These are phyloP conservation scores for Coniochaeta sp. DNA, from an alignment of 2,329 filamentous ascomycete species.

Conservation along the genomic window DNA sequence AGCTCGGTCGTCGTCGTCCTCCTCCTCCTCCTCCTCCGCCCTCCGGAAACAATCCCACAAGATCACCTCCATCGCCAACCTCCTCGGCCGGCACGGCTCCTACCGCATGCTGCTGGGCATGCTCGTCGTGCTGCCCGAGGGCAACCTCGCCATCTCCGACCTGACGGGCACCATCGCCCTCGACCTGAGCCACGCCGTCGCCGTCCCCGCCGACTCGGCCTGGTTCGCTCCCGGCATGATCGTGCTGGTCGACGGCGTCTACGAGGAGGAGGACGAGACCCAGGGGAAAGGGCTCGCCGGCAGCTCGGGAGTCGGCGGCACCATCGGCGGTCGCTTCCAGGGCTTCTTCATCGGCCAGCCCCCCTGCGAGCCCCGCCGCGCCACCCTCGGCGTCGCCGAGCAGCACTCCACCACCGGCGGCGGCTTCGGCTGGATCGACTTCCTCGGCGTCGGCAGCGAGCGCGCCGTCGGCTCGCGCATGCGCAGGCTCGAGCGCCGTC, in stretches of 20 bases:
- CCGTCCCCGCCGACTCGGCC: slow-evolving; percentile 76
- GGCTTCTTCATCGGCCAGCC: slow-evolving; percentile 88
- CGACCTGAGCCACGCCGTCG: slow-evolving; percentile 72
- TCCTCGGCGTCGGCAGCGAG: slow-evolving; percentile 84
- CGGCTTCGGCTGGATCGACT: slow-evolving; percentile 96
- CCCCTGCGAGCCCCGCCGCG: slow-evolving; percentile 76
- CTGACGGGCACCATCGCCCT: slow-evolving; percentile 81
- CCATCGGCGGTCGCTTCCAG: slow-evolving; percentile 86
- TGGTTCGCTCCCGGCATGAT: slow-evolving; percentile 98
- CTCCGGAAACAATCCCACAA: slow-evolving; percentile 68
- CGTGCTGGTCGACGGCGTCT: slow-evolving; percentile 89
- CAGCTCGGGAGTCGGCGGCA: slow-evolving; percentile 77
- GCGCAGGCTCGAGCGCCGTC: slow-evolving; percentile 66
- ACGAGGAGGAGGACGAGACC: slow-evolving; percentile 82
- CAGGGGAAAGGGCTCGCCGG: slow-evolving; percentile 64
- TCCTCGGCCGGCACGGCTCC: slow-evolving; percentile 71
- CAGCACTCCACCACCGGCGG: slow-evolving; percentile 62
- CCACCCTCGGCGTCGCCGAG: slow-evolving; percentile 66
- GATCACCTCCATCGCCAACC: slow-evolving; percentile 75
- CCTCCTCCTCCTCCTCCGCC: slow-evolving; percentile 50
- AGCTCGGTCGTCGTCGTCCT: slow-evolving; percentile 35
- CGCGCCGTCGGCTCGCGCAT: slow-evolving; percentile 76
- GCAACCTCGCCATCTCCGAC: slow-evolving; percentile 76
- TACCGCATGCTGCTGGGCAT: slow-evolving; percentile 84
- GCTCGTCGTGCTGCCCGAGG: slow-evolving; percentile 72